These are phyloP conservation scores for Dictyostelium firmibasis DNA, from an alignment of 78 protist species.

Conservation along the genomic window DNA sequence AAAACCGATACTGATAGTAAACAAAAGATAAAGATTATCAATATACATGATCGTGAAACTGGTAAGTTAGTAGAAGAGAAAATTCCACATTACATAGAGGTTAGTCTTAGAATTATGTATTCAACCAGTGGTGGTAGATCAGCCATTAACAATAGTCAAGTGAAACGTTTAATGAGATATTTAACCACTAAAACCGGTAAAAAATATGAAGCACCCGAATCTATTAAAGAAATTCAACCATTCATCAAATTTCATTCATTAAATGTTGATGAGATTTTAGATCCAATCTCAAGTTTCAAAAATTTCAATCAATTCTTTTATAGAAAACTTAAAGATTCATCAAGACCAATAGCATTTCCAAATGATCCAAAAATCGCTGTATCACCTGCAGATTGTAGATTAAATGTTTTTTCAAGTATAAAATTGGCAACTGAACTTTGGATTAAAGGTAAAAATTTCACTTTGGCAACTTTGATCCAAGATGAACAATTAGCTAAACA, in stretches of 20 bases:
- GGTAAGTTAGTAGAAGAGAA: conserved; percentile 76
- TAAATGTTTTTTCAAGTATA: conserved; percentile 72
- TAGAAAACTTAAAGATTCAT: conserved; percentile 78
- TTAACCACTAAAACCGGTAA: conserved; percentile 54
- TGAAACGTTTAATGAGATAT: conserved; percentile 20
- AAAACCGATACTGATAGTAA: neutral
- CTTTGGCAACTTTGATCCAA: conserved; percentile 3
- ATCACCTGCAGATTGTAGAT: conserved; percentile 87
- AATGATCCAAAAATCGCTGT: conserved; percentile 42
- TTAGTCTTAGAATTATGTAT: conserved; percentile 67
- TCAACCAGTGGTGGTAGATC: conserved; percentile 53
- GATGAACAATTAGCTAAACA: conserved; percentile 32
- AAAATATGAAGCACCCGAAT: conserved; percentile 30
- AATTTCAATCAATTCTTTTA: conserved; percentile 89
- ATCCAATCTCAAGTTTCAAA: conserved; percentile 49
- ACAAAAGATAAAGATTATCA: conserved; percentile 15
- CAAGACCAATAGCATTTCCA: conserved; percentile 75
- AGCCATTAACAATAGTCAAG: conserved; percentile 36
- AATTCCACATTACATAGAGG: conserved; percentile 79
- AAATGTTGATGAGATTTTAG: conserved; percentile 70
- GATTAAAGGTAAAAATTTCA: conserved; percentile 84
- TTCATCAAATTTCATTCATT: conserved; percentile 75
- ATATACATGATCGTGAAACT: conserved; percentile 58
- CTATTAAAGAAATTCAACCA: conserved; percentile 78
- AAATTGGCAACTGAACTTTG: conserved; percentile 79